Conservation (phyloP, 306 rosid genomes). For the Begonia fuchsioides region DNA sequence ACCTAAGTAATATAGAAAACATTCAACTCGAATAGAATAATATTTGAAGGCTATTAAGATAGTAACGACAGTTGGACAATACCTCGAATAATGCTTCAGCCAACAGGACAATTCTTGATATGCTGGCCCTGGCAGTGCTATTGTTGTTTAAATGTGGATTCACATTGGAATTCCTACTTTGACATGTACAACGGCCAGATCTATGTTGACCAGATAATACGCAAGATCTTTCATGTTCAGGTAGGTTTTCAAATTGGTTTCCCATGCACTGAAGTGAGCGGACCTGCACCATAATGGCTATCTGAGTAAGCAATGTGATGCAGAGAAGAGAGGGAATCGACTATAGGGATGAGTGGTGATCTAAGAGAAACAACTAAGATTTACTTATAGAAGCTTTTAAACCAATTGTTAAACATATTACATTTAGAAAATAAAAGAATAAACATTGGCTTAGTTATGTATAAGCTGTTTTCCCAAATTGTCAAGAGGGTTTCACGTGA, state of each 20-base stretch:
- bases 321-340: constrained; percentile 26
- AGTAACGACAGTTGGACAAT: constrained; percentile 17
- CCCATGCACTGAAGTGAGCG: constrained; percentile 98
- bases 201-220: constrained; percentile 84
- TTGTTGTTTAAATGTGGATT: constrained; percentile 46
- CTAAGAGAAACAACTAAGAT: too few species aligned
- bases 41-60: constrained; percentile 7
- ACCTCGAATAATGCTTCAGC: constrained; percentile 99
- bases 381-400: too few species aligned
- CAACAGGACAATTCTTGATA: constrained; percentile 95
- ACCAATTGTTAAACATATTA: background rate
- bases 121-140: constrained; percentile 84
- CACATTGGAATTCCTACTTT: constrained; percentile 29
- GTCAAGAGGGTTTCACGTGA: too few species aligned
- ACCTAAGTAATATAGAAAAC: constrained; percentile 51
- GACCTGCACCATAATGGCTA: constrained; percentile 46
- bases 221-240: constrained; percentile 93
- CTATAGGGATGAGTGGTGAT: too few species aligned
- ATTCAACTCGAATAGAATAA: constrained; percentile 40
- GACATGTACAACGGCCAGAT: constrained; percentile 83
- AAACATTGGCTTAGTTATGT: too few species aligned
- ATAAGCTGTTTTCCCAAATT: too few species aligned
- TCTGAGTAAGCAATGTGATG: constrained; percentile 11
- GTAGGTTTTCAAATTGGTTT: constrained; percentile 77
- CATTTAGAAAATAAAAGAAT: constrained; percentile 15